Base-by-base conservation (phyloP, 2,329 filamentous ascomycete species). In the Fusarium sororula region DNA sequence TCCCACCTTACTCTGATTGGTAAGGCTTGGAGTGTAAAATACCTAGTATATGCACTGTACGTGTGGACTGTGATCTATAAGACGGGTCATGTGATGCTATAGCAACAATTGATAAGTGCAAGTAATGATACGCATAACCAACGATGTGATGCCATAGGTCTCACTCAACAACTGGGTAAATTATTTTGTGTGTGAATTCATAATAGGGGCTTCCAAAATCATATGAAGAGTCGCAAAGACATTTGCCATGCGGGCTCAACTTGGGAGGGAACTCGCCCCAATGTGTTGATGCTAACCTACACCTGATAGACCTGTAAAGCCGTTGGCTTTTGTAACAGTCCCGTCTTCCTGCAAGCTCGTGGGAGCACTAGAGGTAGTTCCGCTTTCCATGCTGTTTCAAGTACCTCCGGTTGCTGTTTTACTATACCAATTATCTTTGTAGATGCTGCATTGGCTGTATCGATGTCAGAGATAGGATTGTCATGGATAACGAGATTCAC, bases 1-100 rank as follows among this genome's bases (percentile, higher is more conserved):
- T 70, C 39, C 76, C 77, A 67, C 75, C 61, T 77, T 76, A 57
- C 77, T 68, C 47, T 76, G 73, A 75, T 79, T 76, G 77, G 77
- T 37, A 78, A 75, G 30, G 72, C 38, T 37, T 22, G 1, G 0
- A 22, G 77, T 79, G 56, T n/a, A 14, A 56, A 38, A 26, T 26
- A 26, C 24, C 22, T 30, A 2, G 1, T 0, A 10, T 2, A 32
- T 14, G 45, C 70, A 78, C 77, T 79, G 77, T 78, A 32, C 3
- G 3, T 0, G 1, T 3, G 11, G 15, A 78, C 77, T 77, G 77
- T 78, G 53, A 58, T 55, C 50, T 78, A 77, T 79, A 59, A 24
- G 24, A 11, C 24, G 17, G 30, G 64, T 77, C 77, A 77, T 73
- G 72, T 79, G 76, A 79, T 42, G 63, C 42, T 55, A 66, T 63